A percentile compares a stretch with the other conserved stretches of the same genome.
Evolutionary conservation across 306 rosid genomes (phyloP).

Genomic region (Vicia sativa): DNA sequence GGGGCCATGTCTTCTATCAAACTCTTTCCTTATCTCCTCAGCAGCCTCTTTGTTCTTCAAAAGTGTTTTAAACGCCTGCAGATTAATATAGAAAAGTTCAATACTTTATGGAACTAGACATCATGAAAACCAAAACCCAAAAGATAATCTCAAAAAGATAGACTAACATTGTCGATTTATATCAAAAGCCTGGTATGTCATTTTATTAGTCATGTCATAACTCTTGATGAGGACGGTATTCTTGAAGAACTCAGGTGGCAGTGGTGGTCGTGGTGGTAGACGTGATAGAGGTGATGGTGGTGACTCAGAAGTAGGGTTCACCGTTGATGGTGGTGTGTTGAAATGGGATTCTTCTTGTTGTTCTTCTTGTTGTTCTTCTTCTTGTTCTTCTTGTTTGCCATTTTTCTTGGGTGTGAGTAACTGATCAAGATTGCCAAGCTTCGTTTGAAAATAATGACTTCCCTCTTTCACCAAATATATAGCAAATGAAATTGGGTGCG

Average conservation of each 20-base stretch:
- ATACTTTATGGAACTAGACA: conserved; percentile 11
- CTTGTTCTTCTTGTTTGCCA: conserved; percentile 6
- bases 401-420: not conserved
- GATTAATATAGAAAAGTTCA: conserved; percentile 5
- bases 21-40: conserved; percentile 83
- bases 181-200: conserved; percentile 84
- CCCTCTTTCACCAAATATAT: not conserved
- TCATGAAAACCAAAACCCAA: conserved; percentile 29
- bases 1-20: conserved; percentile 78
- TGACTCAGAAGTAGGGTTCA: too few relatives aligned
- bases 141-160: conserved; percentile 23
- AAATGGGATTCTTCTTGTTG: conserved; percentile 13
- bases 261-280: too few relatives aligned
- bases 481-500: not conserved
- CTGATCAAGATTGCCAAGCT: too few relatives aligned
- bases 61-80: conserved; percentile 78
- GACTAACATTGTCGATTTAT: conserved; percentile 75
- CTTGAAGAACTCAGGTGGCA: conserved; percentile 39
- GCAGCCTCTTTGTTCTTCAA: conserved; percentile 82
- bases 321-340: conserved; percentile 43
- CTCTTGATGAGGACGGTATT: conserved; percentile 50
- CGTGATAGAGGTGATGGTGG: not conserved
- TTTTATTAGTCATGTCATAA: conserved; percentile 29
- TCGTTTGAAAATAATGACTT: too few relatives aligned
- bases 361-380: not conserved